Base-by-base conservation (phyloP, 192 early-diverging fungal genomes). In the Gamsiella multidivaricata region DNA sequence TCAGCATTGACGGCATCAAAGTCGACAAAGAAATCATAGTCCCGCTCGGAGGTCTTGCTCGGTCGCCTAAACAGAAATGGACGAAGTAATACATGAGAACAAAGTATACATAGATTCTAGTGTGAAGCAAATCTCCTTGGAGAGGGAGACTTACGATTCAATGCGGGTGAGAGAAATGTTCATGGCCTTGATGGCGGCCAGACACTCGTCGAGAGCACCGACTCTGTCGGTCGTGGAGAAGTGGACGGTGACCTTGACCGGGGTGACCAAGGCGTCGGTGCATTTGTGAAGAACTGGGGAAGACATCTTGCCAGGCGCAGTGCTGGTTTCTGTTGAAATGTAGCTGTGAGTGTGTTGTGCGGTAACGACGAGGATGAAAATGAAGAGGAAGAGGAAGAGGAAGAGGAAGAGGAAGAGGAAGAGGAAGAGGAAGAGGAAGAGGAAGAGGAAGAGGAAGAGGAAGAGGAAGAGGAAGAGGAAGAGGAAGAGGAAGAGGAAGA, bases 1-100 rank as follows among this genome's bases (percentile, higher is more conserved):
- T 85, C 78, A 57, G 81, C 66, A 66, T 70, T 76, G 25, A 57
- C 58, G 3, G 94, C 91, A n/a, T 89, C 83, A 69, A 98, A 95
- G 76, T 98, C 97, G 32, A 98, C 88, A 80, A 91, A 97, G 81
- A 98, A 96, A 69, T 98, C 94, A 80, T 98, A 98, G 51, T 92
- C 85, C 39, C 88, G 90, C 20, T 90, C 90, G 18, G 82, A 78
- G 0, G 89, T 91, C 63, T 85, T 89, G 79, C 91, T 91, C 25
- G 97, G 95, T 10, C 97, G 93, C 29, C 87, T 88, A 36, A 5
- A 52, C 14, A 3, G 18, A 1, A 22, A 18, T 2, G 14, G 29
- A 29, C 15, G 11, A 34, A 50, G 17, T 18, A 28, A 25, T 23
- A 42, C 26, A 9, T 5, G 12, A 33, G 17, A 10, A 31, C 23